Percentiles rank a stretch among this genome's conserved stretches.
Evolutionary conservation across 305 asterid genomes (phyloP).

Genomic region (Fraxinus velutina): DNA sequence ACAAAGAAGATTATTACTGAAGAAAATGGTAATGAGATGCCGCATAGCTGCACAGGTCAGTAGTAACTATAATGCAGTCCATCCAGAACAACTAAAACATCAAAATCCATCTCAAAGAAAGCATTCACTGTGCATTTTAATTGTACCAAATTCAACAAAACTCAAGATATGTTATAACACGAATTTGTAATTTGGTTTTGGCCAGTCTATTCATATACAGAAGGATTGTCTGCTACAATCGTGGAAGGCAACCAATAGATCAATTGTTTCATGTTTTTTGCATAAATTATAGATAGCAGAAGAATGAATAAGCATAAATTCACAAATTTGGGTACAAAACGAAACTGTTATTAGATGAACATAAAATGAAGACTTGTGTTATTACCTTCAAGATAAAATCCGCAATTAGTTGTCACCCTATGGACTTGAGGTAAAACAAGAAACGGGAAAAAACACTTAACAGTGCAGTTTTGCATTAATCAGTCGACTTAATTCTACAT

Average conservation of each 20-base stretch:
- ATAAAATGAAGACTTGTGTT: background rate
- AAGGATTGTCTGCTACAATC: background rate
- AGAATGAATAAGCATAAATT: background rate
- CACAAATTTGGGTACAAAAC: background rate
- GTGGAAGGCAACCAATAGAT: background rate
- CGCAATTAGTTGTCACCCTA: background rate
- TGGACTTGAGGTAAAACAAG: background rate
- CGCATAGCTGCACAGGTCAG: background rate
- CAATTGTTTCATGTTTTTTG: no score
- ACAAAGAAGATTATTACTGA: background rate
- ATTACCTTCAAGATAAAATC: background rate
- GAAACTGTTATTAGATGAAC: background rate
- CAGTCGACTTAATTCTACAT: background rate
- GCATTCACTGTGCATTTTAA: background rate
- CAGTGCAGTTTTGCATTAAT: background rate
- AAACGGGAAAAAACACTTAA: background rate
- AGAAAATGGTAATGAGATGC: background rate
- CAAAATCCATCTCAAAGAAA: background rate
- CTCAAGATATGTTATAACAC: background rate
- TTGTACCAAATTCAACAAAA: background rate
- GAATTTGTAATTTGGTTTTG: background rate
- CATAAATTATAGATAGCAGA: no score
- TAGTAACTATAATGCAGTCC: background rate
- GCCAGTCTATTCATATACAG: background rate
- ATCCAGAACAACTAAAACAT: background rate